phyloP scores from a whole-genome alignment of 345 rosid genomes.

The Brassica rapa region DNA sequence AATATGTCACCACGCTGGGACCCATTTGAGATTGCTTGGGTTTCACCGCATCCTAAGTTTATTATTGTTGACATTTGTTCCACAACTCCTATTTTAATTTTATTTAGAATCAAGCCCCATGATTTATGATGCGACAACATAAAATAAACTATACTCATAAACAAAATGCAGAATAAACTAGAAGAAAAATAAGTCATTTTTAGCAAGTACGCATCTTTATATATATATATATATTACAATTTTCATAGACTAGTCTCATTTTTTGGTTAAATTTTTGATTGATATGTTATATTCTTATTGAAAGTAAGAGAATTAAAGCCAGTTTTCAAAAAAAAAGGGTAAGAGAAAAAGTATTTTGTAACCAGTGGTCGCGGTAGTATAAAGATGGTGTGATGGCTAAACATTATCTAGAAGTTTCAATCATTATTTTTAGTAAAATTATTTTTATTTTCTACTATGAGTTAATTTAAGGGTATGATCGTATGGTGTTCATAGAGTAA shows the following conservation, averaged over 20 bases:
- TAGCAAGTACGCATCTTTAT: neutral
- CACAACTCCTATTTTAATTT: conserved; percentile 5
- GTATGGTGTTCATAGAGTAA: no score
- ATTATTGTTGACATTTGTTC: conserved; percentile 22
- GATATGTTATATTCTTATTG: neutral
- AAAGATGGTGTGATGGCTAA: neutral
- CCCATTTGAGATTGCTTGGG: conserved; percentile 64
- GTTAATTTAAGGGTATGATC: neutral
- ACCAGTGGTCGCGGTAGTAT: neutral
- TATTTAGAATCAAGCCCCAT: neutral
- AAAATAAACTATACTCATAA: neutral
- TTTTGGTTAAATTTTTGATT: neutral
- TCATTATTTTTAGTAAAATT: neutral
- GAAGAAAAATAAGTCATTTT: neutral
- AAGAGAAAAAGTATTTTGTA: neutral
- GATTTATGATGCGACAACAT: neutral
- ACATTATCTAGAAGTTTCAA: neutral
- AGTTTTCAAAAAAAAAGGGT: neutral
- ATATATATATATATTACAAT: neutral
- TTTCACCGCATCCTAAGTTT: conserved; percentile 60
- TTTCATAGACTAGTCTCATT: neutral
- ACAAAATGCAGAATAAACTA: neutral
- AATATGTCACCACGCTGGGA: conserved; percentile 35
- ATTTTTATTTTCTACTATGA: neutral
- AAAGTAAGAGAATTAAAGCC: neutral